Evolutionary conservation across 768 basidiomycete genomes (phyloP), one percentile per base, ranked within the genome.

Genomic region (Roridomyces roridus): DNA sequence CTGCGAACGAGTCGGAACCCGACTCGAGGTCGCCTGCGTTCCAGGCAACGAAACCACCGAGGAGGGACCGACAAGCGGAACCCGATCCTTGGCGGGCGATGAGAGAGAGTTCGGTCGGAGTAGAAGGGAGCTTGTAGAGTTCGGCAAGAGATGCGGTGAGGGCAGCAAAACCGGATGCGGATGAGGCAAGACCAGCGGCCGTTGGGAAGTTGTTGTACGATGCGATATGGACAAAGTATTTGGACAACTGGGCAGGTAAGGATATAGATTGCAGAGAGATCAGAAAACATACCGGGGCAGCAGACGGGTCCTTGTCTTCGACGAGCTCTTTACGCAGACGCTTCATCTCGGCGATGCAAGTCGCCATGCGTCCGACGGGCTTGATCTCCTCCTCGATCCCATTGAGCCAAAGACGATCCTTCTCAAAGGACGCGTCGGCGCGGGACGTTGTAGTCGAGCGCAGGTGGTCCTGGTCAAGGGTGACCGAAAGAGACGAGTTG

Each of bases 141-240:
- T 86, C 80, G 1, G 95, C 88, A 46, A 99, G 84, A 47, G 96
- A 97, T 12, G 89, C 82, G 24, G 94, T 91, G 36, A 99, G 89
- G 0, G 97, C 97, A 5, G 97, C 96, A 66, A 98, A 96, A 15
- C 97, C 97, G 0, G 95, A 93, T 0, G 97, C 97, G 29, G 96
- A 98, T 1, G 96, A 98, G 1, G 97, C 97, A 41, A 99, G 87
- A 5, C 97, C 97, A 0, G 97, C 97, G 14, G 97, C 97, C 14
- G 97, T 99, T 26, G 97, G 97, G 81, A 99, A 98, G 79, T 98
- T 98, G 83, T 99, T 99, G 77, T 86, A 88, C 7, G 96, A 98
- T 53, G 86, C 86, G 66, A 99, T 94, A 77, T 94, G 95, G 5
- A 98, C 85, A 17, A 82, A 76, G 72, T 77, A 91, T 15, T 76